These are phyloP conservation scores for Avicennia marina DNA, from an alignment of 257 asterid genomes.

Conservation along the genomic window DNA sequence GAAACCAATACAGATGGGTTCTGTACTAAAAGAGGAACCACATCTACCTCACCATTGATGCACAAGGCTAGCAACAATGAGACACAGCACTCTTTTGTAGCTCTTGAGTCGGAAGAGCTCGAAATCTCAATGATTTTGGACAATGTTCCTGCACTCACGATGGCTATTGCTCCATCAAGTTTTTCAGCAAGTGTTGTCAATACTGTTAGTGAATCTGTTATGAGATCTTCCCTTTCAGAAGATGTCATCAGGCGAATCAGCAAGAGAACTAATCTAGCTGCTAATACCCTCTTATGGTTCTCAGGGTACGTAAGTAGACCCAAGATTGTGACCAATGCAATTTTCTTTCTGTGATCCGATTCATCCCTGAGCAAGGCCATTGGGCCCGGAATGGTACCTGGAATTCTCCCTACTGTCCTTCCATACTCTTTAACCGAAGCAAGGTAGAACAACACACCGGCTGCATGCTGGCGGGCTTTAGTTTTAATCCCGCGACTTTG, in stretches of 20 bases:
- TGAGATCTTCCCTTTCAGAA: slow-evolving; percentile 46
- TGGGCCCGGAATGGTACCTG: slow-evolving; percentile 44
- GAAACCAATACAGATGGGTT: slow-evolving; percentile 52
- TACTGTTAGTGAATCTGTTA: slow-evolving; percentile 54
- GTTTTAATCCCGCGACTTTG: slow-evolving; percentile 36
- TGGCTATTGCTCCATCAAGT: slow-evolving; percentile 55
- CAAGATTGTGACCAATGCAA: slow-evolving; percentile 48
- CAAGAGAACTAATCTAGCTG: slow-evolving; percentile 50
- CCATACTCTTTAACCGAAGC: slow-evolving; percentile 64
- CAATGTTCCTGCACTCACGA: slow-evolving; percentile 41
- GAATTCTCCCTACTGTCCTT: slow-evolving; percentile 42
- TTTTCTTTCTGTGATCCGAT: slow-evolving; percentile 45
- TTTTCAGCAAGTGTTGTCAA: slow-evolving; percentile 53
- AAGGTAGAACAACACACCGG: slow-evolving; percentile 67
- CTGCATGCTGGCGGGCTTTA: slow-evolving; percentile 76
- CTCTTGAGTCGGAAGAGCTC: slow-evolving; percentile 34
- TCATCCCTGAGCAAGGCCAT: slow-evolving; percentile 43
- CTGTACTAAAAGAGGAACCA: slow-evolving; percentile 68
- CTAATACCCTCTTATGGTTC: slow-evolving; percentile 49
- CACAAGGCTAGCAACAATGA: slow-evolving; percentile 62
- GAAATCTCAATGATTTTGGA: slow-evolving; percentile 40
- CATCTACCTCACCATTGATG: slow-evolving; percentile 47
- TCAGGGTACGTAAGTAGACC: slow-evolving; percentile 56
- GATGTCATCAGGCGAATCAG: slow-evolving; percentile 35
- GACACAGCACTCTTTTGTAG: slow-evolving; percentile 48